phyloP scores from a whole-genome alignment of 257 asterid species.

The Schizonepeta tenuifolia region DNA sequence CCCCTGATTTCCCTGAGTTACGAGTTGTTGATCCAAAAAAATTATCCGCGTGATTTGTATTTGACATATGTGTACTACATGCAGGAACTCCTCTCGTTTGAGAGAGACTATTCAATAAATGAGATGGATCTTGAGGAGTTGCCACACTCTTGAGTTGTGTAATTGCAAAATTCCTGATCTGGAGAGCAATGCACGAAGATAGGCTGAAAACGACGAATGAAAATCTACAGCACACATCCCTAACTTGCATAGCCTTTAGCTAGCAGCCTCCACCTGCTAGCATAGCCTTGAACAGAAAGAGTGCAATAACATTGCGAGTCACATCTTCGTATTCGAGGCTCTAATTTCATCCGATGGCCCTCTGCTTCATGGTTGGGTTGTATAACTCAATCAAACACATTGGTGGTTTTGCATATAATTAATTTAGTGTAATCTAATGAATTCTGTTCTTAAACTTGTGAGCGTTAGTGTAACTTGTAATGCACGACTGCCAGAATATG shows the following conservation, averaged over 20 bases:
- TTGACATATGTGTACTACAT: conserved; percentile 24
- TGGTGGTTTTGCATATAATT: background rate
- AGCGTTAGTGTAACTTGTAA: background rate
- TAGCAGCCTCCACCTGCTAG: background rate
- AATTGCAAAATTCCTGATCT: background rate
- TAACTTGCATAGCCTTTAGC: background rate
- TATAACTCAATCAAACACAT: background rate
- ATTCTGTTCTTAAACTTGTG: background rate
- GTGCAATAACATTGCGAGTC: background rate
- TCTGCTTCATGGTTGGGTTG: background rate
- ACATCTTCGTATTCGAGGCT: background rate
- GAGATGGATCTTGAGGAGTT: conserved; percentile 61
- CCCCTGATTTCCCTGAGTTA: background rate
- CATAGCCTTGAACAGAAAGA: background rate
- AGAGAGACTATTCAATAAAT: conserved; percentile 75
- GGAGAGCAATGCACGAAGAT: background rate
- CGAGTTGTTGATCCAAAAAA: background rate
- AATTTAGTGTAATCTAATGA: background rate
- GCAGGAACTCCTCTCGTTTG: conserved; percentile 85
- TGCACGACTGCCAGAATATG: too few species aligned
- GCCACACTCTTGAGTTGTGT: conserved; percentile 40
- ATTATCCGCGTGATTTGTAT: conserved; percentile 3
- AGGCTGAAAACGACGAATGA: background rate
- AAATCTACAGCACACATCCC: background rate
- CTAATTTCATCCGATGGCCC: background rate